Base-by-base conservation (phyloP, 768 basidiomycete genomes). In the Boletus vinaceobasis region DNA sequence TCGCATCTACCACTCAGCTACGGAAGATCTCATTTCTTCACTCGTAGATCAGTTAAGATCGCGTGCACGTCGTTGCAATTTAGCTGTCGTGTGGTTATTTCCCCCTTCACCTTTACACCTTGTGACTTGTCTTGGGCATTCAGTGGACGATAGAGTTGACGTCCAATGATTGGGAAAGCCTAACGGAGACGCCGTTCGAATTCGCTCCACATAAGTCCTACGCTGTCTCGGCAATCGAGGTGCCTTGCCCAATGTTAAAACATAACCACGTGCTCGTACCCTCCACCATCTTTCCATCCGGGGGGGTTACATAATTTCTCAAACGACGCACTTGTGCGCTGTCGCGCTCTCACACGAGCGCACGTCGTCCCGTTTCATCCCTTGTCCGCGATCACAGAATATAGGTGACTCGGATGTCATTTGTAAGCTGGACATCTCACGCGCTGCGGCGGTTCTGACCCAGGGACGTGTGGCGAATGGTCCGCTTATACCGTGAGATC, bases 21-120 rank as follows among this genome's bases (percentile, higher is more conserved):
- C 63, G 10, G 19, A 53, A 3, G 27, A 33, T n/a, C 56, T 61
- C 13, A 13, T 61, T 17, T 8, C 39, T 21, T 32, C 60, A 27
- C 57, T 66, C 10, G 58, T 47, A 7, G 55, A 60, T 42, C 51
- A 43, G 15, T 52, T 66, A 21, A 51, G 48, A 21, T 39, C 4
- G 15, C 56, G 67, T 15, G 61, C 56, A 7, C 46, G 31, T 36
- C 65, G 60, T 23, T 67, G 65, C 62, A 57, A 43, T 66, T 38
- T 42, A 39, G 0, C 19, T 65, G 14, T 35, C 60, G 1, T 44
- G 46, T 4, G 29, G 29, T 35, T 65, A 64, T 51, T 60, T 59
- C 7, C 43, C 51, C 11, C n/a, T 60, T 57, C 47, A 38, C 35
- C 13, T 60, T 66, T 15, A 58, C 52, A 7, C 48, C 50, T 14